Base-by-base conservation (phyloP, 2,329 filamentous ascomycete genomes). In the Ophiocordyceps camponoti-rufipedis region DNA sequence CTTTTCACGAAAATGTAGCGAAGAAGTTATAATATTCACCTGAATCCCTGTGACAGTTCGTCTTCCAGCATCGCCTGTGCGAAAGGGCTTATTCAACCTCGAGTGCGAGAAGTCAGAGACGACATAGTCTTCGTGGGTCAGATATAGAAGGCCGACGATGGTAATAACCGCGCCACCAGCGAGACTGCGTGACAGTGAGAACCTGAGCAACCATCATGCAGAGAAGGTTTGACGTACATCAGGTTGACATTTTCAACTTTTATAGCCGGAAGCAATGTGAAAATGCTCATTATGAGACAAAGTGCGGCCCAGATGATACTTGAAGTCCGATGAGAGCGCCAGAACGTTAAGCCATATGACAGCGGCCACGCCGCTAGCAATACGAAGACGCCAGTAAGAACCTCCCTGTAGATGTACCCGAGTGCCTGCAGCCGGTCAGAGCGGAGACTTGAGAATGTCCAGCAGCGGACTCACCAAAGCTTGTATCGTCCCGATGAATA, bases 331-430 rank as follows among this genome's bases (percentile, higher is more conserved):
- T 96, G 81, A 28, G 73, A 64, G 45, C 65, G 70, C 9, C 95
- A 52, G 55, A 98, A 96, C 0, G 69, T 68, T 28, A 72, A 55
- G 0, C 91, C 89, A 52, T 91, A 83, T 0, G 78, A 68, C 0
- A 72, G 53, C 1, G 91, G 91, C 84, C 88, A 98, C 41, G 83
- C 69, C 1, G 80, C 75, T 4, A 77, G 87, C 4, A 88, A 52
- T 28, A 88, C 55, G 56, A 88, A 98, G 46, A 89, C 75, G 1
- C 76, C 66, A 0, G 89, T 94, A 53, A 93, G 81, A 23, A 96
- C 78, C 56, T 94, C 82, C 39, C 91, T 80, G 54, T 89, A 74
- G 47, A 94, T 94, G 59, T 98, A 98, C 44, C 86, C 88, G 64
- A 94, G 70, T 19, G 91, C 87, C 85, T 91, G 46, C 6, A 18